These are phyloP conservation scores for Cydonia oblonga DNA, from an alignment of 331 rosid genomes.

Conservation along the genomic window DNA sequence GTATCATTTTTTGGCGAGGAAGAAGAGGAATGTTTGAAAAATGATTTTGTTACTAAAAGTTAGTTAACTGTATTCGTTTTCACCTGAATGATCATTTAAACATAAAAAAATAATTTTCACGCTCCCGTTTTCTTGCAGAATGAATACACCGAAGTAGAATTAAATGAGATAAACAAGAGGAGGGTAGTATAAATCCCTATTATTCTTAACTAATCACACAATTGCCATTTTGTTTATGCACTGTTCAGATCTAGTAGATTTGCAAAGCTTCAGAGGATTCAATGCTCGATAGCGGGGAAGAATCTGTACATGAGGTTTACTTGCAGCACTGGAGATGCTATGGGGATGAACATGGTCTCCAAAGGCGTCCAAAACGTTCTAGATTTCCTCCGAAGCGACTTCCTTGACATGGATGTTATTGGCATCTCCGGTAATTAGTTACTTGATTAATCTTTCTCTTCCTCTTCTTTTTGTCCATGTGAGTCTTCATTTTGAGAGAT, in stretches of 20 bases:
- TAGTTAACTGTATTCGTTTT: no score
- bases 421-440: constrained; percentile 62
- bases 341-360: constrained; percentile 81
- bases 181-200: no score
- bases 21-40: neutral
- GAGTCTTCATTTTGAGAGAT: neutral
- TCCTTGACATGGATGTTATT: constrained; percentile 57
- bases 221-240: no score
- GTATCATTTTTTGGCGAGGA: neutral
- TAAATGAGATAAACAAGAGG: no score
- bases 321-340: constrained; percentile 60
- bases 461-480: neutral
- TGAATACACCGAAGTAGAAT: no score
- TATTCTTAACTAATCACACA: no score
- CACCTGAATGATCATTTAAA: no score
- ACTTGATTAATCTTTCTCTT: neutral
- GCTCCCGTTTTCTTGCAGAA: no score
- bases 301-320: constrained; percentile 49
- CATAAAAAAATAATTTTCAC: no score
- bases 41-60: neutral
- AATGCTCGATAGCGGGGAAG: constrained; percentile 41
- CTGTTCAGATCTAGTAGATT: constrained; percentile 50
- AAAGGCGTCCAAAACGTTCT: constrained; percentile 64
- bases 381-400: constrained; percentile 32
- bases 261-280: constrained; percentile 34